Base-by-base conservation (phyloP, 805 yeast species). In the Lipomyces sp. region DNA sequence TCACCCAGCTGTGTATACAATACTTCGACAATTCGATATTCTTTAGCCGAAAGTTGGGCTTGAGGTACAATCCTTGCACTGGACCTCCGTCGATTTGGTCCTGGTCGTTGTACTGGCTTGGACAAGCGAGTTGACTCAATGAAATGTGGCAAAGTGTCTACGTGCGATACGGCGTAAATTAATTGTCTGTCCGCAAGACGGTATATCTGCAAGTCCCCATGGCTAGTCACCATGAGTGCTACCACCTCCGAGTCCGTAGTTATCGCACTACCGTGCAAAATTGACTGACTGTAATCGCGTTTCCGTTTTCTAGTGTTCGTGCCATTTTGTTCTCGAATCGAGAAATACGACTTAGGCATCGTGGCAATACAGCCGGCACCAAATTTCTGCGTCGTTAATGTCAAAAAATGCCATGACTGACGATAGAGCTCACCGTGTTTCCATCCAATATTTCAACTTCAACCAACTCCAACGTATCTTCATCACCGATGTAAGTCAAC, bases 1-100 rank as follows among this genome's bases (percentile, higher is more conserved):
- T 89, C 90, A 4, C 97, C 97, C 37, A 92, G 73, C 57, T 83
- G 84, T 56, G 86, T 83, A 18, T 86, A 77, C 75, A 88, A 83
- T 0, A 89, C 81, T 76, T 90, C 74, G 42, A 54, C 64, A 4
- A 71, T 64, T 3, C 57, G 45, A 45, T 55, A 61, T 6, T 62
- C 60, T 11, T 50, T 53, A 4, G 33, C 45, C 15, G 57, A 57
- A 7, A 60, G 35, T 7, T 34, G 29, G 4, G 39, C 34, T 5
- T 48, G 58, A 8, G 65, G 48, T 4, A 58, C n/a, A 11, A 62
- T 8, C 3, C 68, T 63, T 7, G 58, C 59, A 55, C 69, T 62
- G 6, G 70, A 67, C 54, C 62, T 67, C 10, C 70, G 69, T 13
- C 66, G 33, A 29, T 30, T 32, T 3, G 59, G 11, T 34, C 60